Base-by-base conservation (phyloP, 306 rosid species). In the Malus orientalis region DNA sequence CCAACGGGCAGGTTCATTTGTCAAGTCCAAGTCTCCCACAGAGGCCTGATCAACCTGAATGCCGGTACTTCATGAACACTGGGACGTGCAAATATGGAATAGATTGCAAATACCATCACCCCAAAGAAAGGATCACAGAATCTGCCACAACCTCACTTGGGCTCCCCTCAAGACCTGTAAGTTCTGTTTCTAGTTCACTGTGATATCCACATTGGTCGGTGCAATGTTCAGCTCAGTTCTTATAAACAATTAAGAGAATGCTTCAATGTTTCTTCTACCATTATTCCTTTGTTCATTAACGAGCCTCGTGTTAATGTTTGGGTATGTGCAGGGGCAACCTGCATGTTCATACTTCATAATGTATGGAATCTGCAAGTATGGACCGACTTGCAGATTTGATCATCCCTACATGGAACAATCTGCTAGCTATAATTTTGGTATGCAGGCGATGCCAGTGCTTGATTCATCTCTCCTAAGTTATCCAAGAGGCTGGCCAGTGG, bases 51-150 rank as follows among this genome's bases (percentile, higher is more conserved):
- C 96, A 93, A 75, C 98, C 97, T 4, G 93, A 91, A 82, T 93
- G 98, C 76, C 91, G 88, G 74, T 87, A 88, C 81, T 93, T 88
- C 71, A 88, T 91, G 92, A 88, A 70, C 86, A 93, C 89, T 14
- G 98, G 97, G 33, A 89, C 89, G 18, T 93, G 98, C 91, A 93
- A 91, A 75, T 91, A 89, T 81, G 98, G 98, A 81, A 77, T 86
- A 73, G 93, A 89, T 67, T 93, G 98, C 90, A 93, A 89, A 80
- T 93, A 84, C 70, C 88, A 93, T 83, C 98, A 93, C 80, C 98
- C 97, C 9, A 93, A 85, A 76, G 97, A 91, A 78, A 86, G 96
- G 82, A 77, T 86, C 23, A 77, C 83, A 59, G 91, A 85, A 74
- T 82, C 96, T 14, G 84, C 78, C 42, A 23, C 83, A 33, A 88